Evolutionary conservation across 208 protist species (phyloP), one percentile per base, ranked within the genome.

Genomic region (Leishmania major): DNA sequence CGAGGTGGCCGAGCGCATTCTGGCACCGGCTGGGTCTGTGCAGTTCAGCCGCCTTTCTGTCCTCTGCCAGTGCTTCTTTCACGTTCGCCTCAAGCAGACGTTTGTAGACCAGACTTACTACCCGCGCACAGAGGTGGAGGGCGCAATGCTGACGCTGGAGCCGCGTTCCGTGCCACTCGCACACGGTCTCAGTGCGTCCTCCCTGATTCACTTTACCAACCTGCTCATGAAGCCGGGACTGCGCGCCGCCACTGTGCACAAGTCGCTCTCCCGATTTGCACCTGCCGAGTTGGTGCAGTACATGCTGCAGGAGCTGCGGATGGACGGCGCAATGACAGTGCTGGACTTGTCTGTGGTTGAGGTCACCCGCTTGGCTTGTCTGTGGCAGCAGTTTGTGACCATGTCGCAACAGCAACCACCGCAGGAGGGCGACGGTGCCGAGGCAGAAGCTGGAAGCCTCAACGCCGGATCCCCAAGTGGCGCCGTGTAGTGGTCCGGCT

Each of bases 41-140:
- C 82, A 95, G 77, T 98, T 96, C 86, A 95, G 92, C 45, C 87
- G 92, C 15, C 86, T 98, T 4, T 96, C 93, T 7, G 89, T 97
- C 8, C 78, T 96, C 60, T 89, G 79, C 40, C 96, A 98, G 88
- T 90, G 84, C 79, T 96, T 89, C 83, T 98, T 98, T 77, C 92
- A 95, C 77, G 84, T 95, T 11, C 83, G 88, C 25, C 57, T 97
- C 60, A 91, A 92, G 86, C 92, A 93, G 72, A 95, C 91, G 28
- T 96, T 98, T 79, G 82, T 84, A 49, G 93, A 96, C 76, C 87
- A 89, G 81, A 97, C 93, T 35, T 98, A 95, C 84, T 98, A 96
- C 84, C 95, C 95, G 25, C 89, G 88, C 25, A 97, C 95, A 3
- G 92, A 95, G 79, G 93, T 98, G 51, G 88, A 91, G 62, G 93